A percentile compares a stretch with the other conserved stretches of the same genome.
Evolutionary conservation across 257 asterid species (phyloP).

Genomic region (Przewalskia tangutica): DNA sequence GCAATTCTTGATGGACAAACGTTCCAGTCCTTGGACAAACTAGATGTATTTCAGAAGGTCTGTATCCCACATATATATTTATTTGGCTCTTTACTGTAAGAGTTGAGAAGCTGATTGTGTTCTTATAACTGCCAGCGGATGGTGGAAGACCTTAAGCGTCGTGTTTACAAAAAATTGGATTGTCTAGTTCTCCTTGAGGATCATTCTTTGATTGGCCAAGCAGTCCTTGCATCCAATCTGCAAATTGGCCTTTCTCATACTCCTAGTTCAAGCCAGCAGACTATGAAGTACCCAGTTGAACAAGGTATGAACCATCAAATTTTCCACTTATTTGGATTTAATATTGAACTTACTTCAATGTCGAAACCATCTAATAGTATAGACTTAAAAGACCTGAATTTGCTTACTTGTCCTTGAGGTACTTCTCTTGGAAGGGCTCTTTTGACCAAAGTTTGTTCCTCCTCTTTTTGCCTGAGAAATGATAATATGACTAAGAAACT

Average conservation of each 20-base stretch:
- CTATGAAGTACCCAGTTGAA: constrained; percentile 24
- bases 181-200: constrained; percentile 36
- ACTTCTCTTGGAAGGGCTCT: not conserved
- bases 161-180: constrained; percentile 33
- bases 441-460: not conserved
- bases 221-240: constrained; percentile 25
- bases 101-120: not conserved
- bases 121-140: constrained; percentile 26
- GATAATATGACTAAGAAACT: not conserved
- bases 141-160: constrained; percentile 45
- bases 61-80: constrained; percentile 9
- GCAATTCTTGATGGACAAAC: constrained; percentile 44
- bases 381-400: not conserved
- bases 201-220: constrained; percentile 15
- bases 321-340: not conserved
- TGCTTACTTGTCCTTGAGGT: not conserved
- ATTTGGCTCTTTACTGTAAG: not conserved
- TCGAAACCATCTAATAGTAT: not conserved
- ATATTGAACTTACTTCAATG: not conserved
- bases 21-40: constrained; percentile 27
- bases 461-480: not conserved
- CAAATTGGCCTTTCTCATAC: constrained; percentile 18
- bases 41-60: constrained; percentile 49
- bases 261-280: constrained; percentile 26
- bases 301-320: constrained; percentile 33